A percentile compares a stretch with the other conserved stretches of the same genome.
These are phyloP conservation scores for Fusarium sp. DNA, from an alignment of 2,329 filamentous ascomycete genomes.

Conservation along the genomic window DNA sequence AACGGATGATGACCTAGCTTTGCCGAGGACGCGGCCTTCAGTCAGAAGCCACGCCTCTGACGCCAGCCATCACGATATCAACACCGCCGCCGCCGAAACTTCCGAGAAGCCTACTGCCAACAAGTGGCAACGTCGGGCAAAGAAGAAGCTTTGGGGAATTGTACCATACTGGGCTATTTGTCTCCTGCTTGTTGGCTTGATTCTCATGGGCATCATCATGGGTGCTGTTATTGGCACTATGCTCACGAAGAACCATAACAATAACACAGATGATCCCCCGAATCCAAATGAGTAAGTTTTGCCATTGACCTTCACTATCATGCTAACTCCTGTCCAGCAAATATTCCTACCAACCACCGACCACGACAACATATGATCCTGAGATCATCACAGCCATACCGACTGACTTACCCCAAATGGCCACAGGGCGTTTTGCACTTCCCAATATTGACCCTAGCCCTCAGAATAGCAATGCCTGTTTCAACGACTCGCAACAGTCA, in stretches of 20 bases:
- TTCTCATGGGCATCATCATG: slow-evolving; percentile 64
- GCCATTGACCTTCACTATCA: not conserved
- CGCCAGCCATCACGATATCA: slow-evolving; percentile 62
- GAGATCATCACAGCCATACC: slow-evolving; percentile 60
- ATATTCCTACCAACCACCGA: slow-evolving; percentile 40
- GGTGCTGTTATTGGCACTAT: slow-evolving; percentile 64
- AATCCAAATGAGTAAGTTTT: slow-evolving; percentile 25
- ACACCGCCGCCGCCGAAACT: slow-evolving; percentile 55
- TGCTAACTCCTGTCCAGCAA: slow-evolving; percentile 19
- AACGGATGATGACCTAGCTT: slow-evolving; percentile 59
- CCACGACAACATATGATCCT: slow-evolving; percentile 55
- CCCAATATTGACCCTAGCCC: slow-evolving; percentile 58
- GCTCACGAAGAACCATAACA: slow-evolving; percentile 37
- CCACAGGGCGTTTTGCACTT: slow-evolving; percentile 64
- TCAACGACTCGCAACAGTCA: slow-evolving; percentile 62
- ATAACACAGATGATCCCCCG: not conserved
- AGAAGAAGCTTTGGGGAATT: slow-evolving; percentile 64
- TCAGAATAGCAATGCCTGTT: slow-evolving; percentile 62
- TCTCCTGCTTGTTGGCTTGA: slow-evolving; percentile 56
- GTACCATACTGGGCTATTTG: slow-evolving; percentile 69
- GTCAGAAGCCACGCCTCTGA: slow-evolving; percentile 59
- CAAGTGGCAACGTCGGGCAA: slow-evolving; percentile 63
- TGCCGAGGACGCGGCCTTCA: slow-evolving; percentile 60
- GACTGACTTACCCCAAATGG: slow-evolving; percentile 59
- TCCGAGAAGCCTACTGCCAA: slow-evolving; percentile 57